phyloP scores from a whole-genome alignment of 495 filamentous ascomycete species.

The Penicillium macrosclerotiorum region DNA sequence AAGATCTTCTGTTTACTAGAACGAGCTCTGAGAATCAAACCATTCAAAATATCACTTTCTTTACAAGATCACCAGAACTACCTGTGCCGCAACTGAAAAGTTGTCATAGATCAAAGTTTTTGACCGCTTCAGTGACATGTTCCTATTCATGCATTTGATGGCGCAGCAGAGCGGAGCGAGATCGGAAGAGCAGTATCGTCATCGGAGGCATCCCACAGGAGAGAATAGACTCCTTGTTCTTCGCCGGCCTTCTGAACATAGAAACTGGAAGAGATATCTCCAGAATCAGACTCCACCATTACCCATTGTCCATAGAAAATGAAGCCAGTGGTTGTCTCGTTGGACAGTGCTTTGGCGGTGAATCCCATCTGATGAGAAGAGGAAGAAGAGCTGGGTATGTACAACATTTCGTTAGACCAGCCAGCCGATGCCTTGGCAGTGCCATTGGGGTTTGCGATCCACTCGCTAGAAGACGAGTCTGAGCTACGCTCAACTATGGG shows the following conservation, averaged over 20 bases:
- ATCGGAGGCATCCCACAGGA: conserved; percentile 5
- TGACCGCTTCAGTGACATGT: no score
- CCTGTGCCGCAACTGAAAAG: no score
- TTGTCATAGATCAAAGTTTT: no score
- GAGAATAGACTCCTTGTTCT: conserved; percentile 3
- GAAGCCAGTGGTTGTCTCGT: conserved; percentile 6
- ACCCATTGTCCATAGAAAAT: conserved; percentile 11
- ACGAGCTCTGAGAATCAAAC: no score
- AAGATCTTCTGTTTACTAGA: no score
- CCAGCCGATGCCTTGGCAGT: background rate
- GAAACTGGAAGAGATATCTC: conserved; percentile 10
- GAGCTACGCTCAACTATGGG: conserved; percentile 4
- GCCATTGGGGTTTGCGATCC: conserved; percentile 5
- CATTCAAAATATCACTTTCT: no score
- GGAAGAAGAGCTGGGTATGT: conserved; percentile 6
- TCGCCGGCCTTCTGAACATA: background rate
- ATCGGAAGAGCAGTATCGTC: conserved; percentile 5
- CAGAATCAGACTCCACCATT: background rate
- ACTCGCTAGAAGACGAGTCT: background rate
- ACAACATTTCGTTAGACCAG: conserved; percentile 6
- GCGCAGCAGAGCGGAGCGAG: conserved; percentile 5
- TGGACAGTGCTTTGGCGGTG: background rate
- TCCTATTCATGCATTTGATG: background rate
- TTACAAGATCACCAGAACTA: no score
- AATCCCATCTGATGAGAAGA: conserved; percentile 7